Base-by-base conservation (phyloP, 306 rosid genomes). In the Trichosanthes cucumerina region DNA sequence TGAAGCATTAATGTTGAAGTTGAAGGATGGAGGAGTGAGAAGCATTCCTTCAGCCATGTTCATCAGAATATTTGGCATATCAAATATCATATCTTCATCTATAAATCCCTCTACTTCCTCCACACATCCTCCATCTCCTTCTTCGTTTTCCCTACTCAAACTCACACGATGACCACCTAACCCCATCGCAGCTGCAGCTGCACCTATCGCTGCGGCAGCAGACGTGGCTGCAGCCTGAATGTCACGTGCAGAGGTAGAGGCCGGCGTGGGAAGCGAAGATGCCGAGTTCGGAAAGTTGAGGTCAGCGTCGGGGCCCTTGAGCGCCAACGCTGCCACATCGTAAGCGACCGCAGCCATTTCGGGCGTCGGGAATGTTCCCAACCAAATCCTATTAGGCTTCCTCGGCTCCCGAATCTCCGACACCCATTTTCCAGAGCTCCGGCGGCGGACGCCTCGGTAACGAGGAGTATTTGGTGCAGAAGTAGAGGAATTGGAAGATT, bases 11-110 rank as follows among this genome's bases (percentile, higher is more conserved):
- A 60, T 38, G 11, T 79, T 46, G 76, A 65, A 36, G 72, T 81
- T 86, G 79, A 88, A 85, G 80, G 88, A 93, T 62, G 98, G 98
- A 87, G 98, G 98, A 66, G 90, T 87, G 0, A 95, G 88, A 14
- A 92, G 85, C 97, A 95, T 92, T 83, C 97, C 98, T 68, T 95
- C 89, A 3, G 98, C 97, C 97, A 95, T 95, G 59, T 91, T 88
- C 56, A 69, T 70, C 16, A 94, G 56, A 80, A 92, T 90, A 88
- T 90, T 94, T 0, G 98, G 97, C 91, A 91, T 92, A 49, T 92
- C 90, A 80, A 95, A 92, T 76, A 95, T 88, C 80, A 92, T 80
- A 79, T 95, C 98, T 85, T 92, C 98, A 62, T 95, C 98, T 70
- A 95, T 79, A 86, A 80, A 94, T 53, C 88, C 88, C 23, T 60